Evolutionary conservation across 1,284 basidiomycete species (phyloP), one percentile per base, ranked within the genome.

Genomic region (Gymnopus androsaceus): DNA sequence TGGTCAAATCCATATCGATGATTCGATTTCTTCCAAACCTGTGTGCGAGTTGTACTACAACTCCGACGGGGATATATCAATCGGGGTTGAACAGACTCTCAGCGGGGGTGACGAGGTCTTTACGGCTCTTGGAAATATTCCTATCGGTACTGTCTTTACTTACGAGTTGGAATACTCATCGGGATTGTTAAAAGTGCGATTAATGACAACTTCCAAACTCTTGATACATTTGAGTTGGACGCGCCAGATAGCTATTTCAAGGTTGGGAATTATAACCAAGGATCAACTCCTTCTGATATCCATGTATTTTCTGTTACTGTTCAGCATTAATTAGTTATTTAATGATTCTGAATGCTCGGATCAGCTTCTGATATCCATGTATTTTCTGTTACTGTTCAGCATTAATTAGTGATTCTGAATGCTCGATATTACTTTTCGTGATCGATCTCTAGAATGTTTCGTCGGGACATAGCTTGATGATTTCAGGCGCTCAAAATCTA

Each of bases 11-110:
- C 53, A 54, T 28, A 54, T 54, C 14, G 53, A 54, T 17, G 53
- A 54, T 25, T 36, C 23, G 7, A 23, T 54, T n/a, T 54, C 53
- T 21, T 31, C 44, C 23, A 54, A 54, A 37, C 53, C 53, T 9
- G 53, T 54, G n/a, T 54, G 53, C 31, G 53, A 54, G 45, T 23
- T 54, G 21, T 54, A 46, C 28, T 54, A 54, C 53, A 54, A 47
- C 42, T 38, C 42, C 3, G 21, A 48, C 28, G 53, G 53, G 3
- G 53, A 54, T 37, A 54, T 54, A 12, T 47, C 42, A 11, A 48
- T 54, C 19, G 53, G 53, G 2, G 53, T 54, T 8, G 53, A 54
- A 31, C 53, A 54, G 30, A 47, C 53, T 17, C 42, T 30, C 4
- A 30, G 14, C 19, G 53, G 53, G 6, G 45, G 45, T 19, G 31